Evolutionary conservation across 768 basidiomycete genomes (phyloP).

Genomic region (Coprinopsis strossmayeri): DNA sequence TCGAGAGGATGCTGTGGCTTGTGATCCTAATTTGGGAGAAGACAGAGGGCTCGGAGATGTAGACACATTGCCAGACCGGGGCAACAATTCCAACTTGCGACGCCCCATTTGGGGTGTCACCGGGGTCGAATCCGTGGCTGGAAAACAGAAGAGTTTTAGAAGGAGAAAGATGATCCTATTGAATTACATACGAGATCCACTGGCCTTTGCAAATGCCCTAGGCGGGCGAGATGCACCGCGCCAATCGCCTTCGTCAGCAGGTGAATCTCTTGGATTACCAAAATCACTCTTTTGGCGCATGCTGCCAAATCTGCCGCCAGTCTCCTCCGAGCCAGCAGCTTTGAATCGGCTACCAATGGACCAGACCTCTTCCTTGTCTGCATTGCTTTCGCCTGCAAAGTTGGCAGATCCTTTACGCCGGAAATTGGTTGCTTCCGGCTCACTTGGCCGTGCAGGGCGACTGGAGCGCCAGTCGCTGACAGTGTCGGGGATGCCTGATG

Average conservation of each 20-base stretch:
- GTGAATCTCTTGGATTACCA: constrained; percentile 40
- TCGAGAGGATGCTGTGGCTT: constrained; percentile 32
- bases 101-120: constrained; percentile 77
- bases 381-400: constrained; percentile 41
- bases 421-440: constrained; percentile 40
- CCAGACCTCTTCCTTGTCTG: constrained; percentile 81
- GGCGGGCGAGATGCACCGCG: constrained; percentile 39
- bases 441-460: constrained; percentile 36
- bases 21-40: constrained; percentile 64
- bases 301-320: constrained; percentile 39
- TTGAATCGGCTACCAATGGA: constrained; percentile 69
- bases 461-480: constrained; percentile 69
- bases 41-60: constrained; percentile 68
- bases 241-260: constrained; percentile 66
- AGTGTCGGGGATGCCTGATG: constrained; percentile 52
- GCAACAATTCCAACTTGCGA: constrained; percentile 80
- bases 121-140: constrained; percentile 68
- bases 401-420: constrained; percentile 58
- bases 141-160: constrained; percentile 5
- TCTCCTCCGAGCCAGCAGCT: constrained; percentile 30
- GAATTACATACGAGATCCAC: constrained; percentile 55
- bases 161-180: not conserved
- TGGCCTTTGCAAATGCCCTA: constrained; percentile 35
- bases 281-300: constrained; percentile 47
- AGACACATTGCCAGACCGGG: constrained; percentile 65